A percentile compares a stretch with the other conserved stretches of the same genome.
These are phyloP conservation scores for Herpetospermum pedunculosum DNA, from an alignment of 306 rosid genomes.

Conservation along the genomic window DNA sequence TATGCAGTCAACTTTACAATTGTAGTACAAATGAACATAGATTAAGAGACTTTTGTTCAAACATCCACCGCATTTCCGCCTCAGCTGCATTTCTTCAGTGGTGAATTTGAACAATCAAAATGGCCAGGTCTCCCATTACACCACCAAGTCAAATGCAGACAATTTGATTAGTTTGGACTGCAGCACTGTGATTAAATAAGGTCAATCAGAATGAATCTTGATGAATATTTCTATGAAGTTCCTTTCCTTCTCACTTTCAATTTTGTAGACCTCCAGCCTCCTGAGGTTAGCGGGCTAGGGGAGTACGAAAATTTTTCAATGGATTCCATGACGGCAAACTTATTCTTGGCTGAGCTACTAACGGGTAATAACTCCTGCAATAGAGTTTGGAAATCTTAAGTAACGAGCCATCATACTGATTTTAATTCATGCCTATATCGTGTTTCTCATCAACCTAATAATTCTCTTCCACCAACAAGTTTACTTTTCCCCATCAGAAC, in stretches of 20 bases:
- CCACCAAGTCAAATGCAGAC: neutral
- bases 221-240: neutral
- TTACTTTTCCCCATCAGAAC: neutral
- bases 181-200: neutral
- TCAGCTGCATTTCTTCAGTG: neutral
- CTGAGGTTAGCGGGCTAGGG: constrained; percentile 23
- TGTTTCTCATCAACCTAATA: neutral
- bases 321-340: constrained; percentile 26
- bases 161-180: neutral
- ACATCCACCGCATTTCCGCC: neutral
- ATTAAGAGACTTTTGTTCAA: neutral
- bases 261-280: constrained; percentile 55
- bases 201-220: constrained; percentile 8
- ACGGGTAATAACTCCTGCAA: constrained; percentile 33
- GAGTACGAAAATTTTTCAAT: constrained; percentile 38
- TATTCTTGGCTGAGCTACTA: constrained; percentile 19
- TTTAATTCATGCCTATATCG: neutral
- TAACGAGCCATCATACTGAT: neutral
- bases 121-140: neutral
- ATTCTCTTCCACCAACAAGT: neutral
- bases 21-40: neutral
- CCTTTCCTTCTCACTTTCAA: constrained; percentile 39
- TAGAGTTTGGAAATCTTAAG: neutral
- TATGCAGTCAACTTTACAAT: neutral
- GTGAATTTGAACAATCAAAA: neutral